phyloP scores from a whole-genome alignment of 2,329 filamentous ascomycete species.

The Dryadomyces quercivorus region DNA sequence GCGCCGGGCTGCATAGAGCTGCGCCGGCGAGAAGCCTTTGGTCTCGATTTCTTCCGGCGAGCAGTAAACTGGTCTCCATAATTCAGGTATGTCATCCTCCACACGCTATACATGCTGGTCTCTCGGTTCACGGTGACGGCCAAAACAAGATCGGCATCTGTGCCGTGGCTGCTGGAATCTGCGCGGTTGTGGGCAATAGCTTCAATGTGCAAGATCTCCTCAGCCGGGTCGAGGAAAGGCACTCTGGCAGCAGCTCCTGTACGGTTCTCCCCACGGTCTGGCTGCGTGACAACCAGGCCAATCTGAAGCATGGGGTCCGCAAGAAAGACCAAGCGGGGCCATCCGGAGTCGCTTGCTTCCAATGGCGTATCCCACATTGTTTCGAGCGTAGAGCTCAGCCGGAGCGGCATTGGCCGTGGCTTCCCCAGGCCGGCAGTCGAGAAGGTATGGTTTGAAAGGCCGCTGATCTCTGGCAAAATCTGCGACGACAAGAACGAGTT shows the following conservation, averaged over 20 bases:
- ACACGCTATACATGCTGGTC: constrained; percentile 67
- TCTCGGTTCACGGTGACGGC: constrained; percentile 73
- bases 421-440: constrained; percentile 44
- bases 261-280: constrained; percentile 26
- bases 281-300: constrained; percentile 61
- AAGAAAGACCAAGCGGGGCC: constrained; percentile 69
- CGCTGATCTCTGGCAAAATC: constrained; percentile 35
- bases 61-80: constrained; percentile 47
- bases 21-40: constrained; percentile 38
- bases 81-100: constrained; percentile 68
- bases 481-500: constrained; percentile 75
- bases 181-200: constrained; percentile 25
- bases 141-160: constrained; percentile 47
- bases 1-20: constrained; percentile 59
- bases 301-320: constrained; percentile 79
- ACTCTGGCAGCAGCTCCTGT: constrained; percentile 29
- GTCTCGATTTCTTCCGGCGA: constrained; percentile 31
- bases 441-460: constrained; percentile 39
- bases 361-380: constrained; percentile 44
- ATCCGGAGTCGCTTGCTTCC: constrained; percentile 43
- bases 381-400: constrained; percentile 40
- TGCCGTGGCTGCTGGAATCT: constrained; percentile 35
- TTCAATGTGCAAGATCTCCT: constrained; percentile 78
- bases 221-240: constrained; percentile 57
- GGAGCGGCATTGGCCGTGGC: constrained; percentile 40